Evolutionary conservation across 2,329 filamentous ascomycete genomes (phyloP).

Genomic region (Lizonia empirigonia): DNA sequence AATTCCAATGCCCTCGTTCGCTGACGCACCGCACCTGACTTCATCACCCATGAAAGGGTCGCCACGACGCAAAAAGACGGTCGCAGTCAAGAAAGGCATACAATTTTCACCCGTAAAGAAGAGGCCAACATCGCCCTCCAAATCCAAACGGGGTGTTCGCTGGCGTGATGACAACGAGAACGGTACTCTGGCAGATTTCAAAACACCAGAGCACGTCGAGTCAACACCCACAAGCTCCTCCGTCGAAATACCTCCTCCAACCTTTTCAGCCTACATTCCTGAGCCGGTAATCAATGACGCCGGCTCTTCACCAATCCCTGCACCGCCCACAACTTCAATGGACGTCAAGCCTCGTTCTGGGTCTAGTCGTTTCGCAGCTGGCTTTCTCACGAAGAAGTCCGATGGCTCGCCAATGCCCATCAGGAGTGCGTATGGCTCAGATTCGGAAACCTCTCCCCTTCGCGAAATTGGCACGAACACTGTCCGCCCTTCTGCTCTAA

Average conservation of each 20-base stretch:
- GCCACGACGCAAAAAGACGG: conserved; percentile 76
- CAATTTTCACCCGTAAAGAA: conserved; percentile 83
- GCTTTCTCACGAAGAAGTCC: conserved; percentile 74
- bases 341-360: conserved; percentile 58
- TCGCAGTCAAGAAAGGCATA: conserved; percentile 70
- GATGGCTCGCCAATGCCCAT: conserved; percentile 67
- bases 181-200: conserved; percentile 85
- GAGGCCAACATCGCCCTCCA: conserved; percentile 60
- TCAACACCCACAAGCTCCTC: conserved; percentile 63
- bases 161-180: conserved; percentile 93
- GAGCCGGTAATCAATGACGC: conserved; percentile 36
- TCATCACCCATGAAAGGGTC: conserved; percentile 75
- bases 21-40: conserved; percentile 49
- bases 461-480: conserved; percentile 54
- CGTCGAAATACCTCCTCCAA: conserved; percentile 59
- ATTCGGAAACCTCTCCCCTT: conserved; percentile 58
- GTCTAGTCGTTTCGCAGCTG: conserved; percentile 81
- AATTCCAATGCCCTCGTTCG: conserved; percentile 36
- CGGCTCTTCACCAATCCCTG: conserved; percentile 63
- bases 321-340: conserved; percentile 63
- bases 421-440: conserved; percentile 64
- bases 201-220: conserved; percentile 77
- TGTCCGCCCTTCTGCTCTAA: conserved; percentile 58
- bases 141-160: conserved; percentile 75
- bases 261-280: conserved; percentile 49